These are phyloP conservation scores for Xylariaceae sp. DNA, from an alignment of 2,329 filamentous ascomycete species.

Conservation along the genomic window DNA sequence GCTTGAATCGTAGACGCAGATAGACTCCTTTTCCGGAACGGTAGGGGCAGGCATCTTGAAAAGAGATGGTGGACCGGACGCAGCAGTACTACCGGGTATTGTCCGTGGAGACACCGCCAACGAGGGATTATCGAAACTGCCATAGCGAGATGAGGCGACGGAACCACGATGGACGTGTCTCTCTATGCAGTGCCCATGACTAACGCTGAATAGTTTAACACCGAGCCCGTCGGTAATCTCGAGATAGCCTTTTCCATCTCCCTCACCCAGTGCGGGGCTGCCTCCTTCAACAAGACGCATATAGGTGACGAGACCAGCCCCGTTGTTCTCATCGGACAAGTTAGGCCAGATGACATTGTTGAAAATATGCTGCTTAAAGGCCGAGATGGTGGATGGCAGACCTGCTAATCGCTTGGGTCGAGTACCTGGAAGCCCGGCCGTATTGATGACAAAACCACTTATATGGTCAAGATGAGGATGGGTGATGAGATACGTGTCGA, in stretches of 20 bases:
- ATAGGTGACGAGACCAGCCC: slow-evolving; percentile 87
- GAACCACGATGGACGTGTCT: slow-evolving; percentile 62
- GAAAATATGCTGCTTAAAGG: slow-evolving; percentile 91
- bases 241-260: slow-evolving; percentile 75
- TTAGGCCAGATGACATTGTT: slow-evolving; percentile 99
- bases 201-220: slow-evolving; percentile 82
- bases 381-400: slow-evolving; percentile 80
- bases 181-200: slow-evolving; percentile 84
- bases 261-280: slow-evolving; percentile 75
- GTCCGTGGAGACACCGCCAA: slow-evolving; percentile 23
- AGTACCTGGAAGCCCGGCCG: slow-evolving; percentile 73
- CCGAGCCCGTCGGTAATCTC: slow-evolving; percentile 83
- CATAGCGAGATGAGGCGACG: slow-evolving; percentile 45
- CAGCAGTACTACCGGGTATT: slow-evolving; percentile 23
- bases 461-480: slow-evolving; percentile 97
- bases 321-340: slow-evolving; percentile 90
- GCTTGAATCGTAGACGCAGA: slow-evolving; percentile 79
- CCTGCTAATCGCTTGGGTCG: slow-evolving; percentile 82
- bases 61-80: slow-evolving; percentile 24
- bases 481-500: slow-evolving; percentile 87
- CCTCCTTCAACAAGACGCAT: slow-evolving; percentile 84
- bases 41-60: slow-evolving; percentile 28
- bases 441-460: slow-evolving; percentile 87
- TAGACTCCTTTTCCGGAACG: slow-evolving; percentile 39
- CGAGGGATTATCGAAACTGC: slow-evolving; percentile 42